These are phyloP conservation scores for Hortaea sp. DNA, from an alignment of 2,329 filamentous ascomycete genomes.

Conservation along the genomic window DNA sequence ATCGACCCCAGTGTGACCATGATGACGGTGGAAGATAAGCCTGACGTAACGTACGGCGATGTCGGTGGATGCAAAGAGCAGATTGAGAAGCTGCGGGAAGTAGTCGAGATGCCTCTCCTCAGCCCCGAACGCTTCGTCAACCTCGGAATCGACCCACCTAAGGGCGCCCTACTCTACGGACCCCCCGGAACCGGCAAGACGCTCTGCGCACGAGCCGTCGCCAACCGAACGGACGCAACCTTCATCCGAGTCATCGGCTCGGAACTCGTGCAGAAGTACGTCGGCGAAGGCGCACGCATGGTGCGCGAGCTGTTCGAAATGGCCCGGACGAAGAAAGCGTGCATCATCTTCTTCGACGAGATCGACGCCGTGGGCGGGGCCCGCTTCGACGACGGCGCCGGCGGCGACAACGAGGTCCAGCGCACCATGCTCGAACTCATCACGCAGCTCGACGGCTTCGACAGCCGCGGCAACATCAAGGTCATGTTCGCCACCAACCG, in stretches of 20 bases:
- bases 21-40: slow-evolving; percentile 99
- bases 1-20: slow-evolving; percentile 98
- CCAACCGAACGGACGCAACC: slow-evolving; percentile 94
- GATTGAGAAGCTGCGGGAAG: slow-evolving; percentile 96
- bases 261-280: slow-evolving; percentile 97
- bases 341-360: slow-evolving; percentile 99
- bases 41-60: slow-evolving; percentile 96
- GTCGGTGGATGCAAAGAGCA: slow-evolving; percentile 99
- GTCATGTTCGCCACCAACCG: slow-evolving; percentile 99
- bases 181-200: slow-evolving; percentile 99
- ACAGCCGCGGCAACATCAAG: slow-evolving; percentile 95
- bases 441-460: slow-evolving; percentile 93
- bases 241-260: slow-evolving; percentile 98
- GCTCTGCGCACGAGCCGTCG: slow-evolving; percentile 90
- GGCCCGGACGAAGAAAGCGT: slow-evolving; percentile 98
- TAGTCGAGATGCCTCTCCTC: slow-evolving; percentile 95
- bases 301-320: slow-evolving; percentile 98
- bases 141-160: slow-evolving; percentile 97
- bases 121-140: slow-evolving; percentile 96
- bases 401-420: slow-evolving; percentile 95
- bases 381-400: slow-evolving; percentile 91
- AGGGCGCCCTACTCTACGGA: slow-evolving; percentile 92
- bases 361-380: slow-evolving; percentile 94
- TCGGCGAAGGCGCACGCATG: slow-evolving; percentile 96
- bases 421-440: slow-evolving; percentile 97